Percentiles rank a stretch among this genome's conserved stretches.
These are phyloP conservation scores for Mortierella sp. DNA, from an alignment of 371 early-diverging fungal species.

Conservation along the genomic window DNA sequence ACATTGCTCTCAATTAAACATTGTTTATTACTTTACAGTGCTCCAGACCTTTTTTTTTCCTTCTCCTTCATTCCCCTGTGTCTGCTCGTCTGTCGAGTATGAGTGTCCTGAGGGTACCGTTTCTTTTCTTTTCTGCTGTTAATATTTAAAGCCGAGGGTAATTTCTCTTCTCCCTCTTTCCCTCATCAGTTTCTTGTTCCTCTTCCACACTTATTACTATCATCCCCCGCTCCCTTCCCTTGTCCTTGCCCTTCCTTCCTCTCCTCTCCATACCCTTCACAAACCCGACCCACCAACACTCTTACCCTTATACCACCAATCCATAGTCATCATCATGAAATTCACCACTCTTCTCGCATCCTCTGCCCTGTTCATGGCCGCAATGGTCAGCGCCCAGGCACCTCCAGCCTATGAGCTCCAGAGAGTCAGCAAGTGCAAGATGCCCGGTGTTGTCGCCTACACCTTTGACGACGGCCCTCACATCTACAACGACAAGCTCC, in stretches of 20 bases:
- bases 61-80: too few relatives aligned
- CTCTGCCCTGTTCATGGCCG: conserved; percentile 49
- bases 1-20: not conserved
- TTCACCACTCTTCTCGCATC: conserved; percentile 35
- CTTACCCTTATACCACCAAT: not conserved
- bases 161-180: not conserved
- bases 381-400: conserved; percentile 29
- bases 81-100: too few relatives aligned
- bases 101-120: too few relatives aligned
- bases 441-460: conserved; percentile 66
- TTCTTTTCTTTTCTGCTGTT: not conserved
- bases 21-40: not conserved
- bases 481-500: conserved; percentile 57
- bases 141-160: too few relatives aligned
- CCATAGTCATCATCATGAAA: conserved; percentile 34
- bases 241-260: not conserved
- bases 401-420: conserved; percentile 27
- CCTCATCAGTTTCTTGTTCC: not conserved
- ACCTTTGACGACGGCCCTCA: conserved; percentile 69
- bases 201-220: not conserved
- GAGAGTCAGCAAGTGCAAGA: conserved; percentile 56
- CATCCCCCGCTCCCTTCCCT: not conserved
- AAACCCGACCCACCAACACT: not conserved
- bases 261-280: not conserved
- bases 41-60: not conserved